These are phyloP conservation scores for Penicillium riverlandense DNA, from an alignment of 495 filamentous ascomycete species.

Conservation along the genomic window DNA sequence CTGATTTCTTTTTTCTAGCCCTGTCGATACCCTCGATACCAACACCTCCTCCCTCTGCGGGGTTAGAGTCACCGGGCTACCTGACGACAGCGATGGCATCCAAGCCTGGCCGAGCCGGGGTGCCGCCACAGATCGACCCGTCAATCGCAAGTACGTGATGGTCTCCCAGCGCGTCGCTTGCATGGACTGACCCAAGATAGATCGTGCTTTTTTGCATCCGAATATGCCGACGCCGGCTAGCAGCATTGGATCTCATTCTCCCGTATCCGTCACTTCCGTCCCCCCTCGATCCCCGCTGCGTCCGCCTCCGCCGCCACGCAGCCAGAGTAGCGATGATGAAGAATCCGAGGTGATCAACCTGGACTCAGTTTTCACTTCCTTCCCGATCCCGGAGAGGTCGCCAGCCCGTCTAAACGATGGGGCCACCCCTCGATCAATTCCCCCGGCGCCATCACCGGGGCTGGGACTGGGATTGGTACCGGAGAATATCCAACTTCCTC, in stretches of 20 bases:
- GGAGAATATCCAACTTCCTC: slow-evolving; percentile 18
- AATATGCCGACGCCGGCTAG: slow-evolving; percentile 53
- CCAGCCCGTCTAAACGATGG: slow-evolving; percentile 17
- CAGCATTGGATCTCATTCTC: slow-evolving; percentile 55
- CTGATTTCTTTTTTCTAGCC: slow-evolving; percentile 6
- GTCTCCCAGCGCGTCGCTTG: neutral
- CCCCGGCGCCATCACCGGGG: slow-evolving; percentile 10
- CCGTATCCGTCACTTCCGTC: slow-evolving; percentile 33
- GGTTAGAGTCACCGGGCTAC: slow-evolving; percentile 15
- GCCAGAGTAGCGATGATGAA: slow-evolving; percentile 35
- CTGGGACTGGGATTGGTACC: slow-evolving; percentile 7
- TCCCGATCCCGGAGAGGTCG: slow-evolving; percentile 38
- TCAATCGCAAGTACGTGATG: slow-evolving; percentile 45
- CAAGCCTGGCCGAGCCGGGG: slow-evolving; percentile 19
- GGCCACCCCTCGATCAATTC: slow-evolving; percentile 9
- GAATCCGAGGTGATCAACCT: slow-evolving; percentile 32
- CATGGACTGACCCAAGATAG: slow-evolving; percentile 32
- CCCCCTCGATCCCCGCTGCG: slow-evolving; percentile 35
- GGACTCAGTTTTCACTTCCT: slow-evolving; percentile 57
- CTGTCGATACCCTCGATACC: slow-evolving; percentile 19
- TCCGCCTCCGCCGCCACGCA: slow-evolving; percentile 30
- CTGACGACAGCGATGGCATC: slow-evolving; percentile 11
- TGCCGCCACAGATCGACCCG: slow-evolving; percentile 49
- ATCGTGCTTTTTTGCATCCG: slow-evolving; percentile 51
- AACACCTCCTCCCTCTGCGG: slow-evolving; percentile 30